Conservation (phyloP, 1,139 yeast species). For the Zygoascus sp. region DNA sequence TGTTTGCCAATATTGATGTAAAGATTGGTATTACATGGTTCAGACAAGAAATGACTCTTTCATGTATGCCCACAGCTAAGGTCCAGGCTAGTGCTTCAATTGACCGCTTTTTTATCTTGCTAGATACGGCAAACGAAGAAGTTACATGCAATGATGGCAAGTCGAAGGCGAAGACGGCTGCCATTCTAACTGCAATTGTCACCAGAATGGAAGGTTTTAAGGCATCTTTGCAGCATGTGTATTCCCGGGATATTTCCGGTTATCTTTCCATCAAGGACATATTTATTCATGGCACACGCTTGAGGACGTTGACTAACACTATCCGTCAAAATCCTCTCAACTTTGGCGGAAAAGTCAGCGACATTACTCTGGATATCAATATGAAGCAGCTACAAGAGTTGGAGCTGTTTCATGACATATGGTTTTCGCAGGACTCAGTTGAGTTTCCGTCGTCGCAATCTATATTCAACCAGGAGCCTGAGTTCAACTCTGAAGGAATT, state of each 20-base stretch:
- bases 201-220: conserved; percentile 48
- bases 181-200: not conserved
- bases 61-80: conserved; percentile 92
- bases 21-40: conserved; percentile 62
- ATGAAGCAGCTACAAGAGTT: conserved; percentile 84
- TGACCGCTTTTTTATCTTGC: conserved; percentile 56
- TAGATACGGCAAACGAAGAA: conserved; percentile 43
- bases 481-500: conserved; percentile 23
- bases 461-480: not conserved
- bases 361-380: conserved; percentile 61
- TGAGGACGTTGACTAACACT: conserved; percentile 21
- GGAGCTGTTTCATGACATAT: conserved; percentile 75
- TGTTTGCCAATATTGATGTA: conserved; percentile 50
- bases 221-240: conserved; percentile 81
- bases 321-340: conserved; percentile 25
- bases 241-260: conserved; percentile 86
- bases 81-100: conserved; percentile 81
- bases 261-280: conserved; percentile 55
- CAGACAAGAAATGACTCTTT: conserved; percentile 66
- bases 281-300: conserved; percentile 36
- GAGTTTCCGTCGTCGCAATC: not conserved
- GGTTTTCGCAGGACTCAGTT: conserved; percentile 49
- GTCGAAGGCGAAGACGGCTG: not conserved
- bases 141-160: conserved; percentile 22
- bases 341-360: conserved; percentile 51